Conservation (phyloP, 1,284 basidiomycete genomes). For the Rhodofomes roseus region DNA sequence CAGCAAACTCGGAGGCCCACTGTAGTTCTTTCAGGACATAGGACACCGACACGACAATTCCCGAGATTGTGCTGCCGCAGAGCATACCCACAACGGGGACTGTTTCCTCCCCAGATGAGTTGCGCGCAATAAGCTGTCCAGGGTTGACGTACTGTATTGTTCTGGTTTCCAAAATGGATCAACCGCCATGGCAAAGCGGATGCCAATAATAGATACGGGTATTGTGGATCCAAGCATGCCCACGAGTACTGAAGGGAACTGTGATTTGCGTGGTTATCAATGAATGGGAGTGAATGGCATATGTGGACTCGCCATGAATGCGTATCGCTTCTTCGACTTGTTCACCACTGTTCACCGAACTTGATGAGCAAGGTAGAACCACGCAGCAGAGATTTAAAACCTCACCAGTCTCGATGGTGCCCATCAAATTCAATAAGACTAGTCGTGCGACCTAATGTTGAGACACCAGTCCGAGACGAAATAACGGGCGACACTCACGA, state of each 20-base stretch:
- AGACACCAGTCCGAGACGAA: not conserved
- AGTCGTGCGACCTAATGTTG: not conserved
- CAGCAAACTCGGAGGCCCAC: slow-evolving; percentile 34
- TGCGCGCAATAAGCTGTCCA: slow-evolving; percentile 16
- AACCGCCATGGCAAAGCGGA: slow-evolving; percentile 73
- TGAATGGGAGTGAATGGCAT: not conserved
- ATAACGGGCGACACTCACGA: slow-evolving; percentile 39
- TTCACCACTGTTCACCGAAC: slow-evolving; percentile 44
- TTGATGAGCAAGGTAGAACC: slow-evolving; percentile 23
- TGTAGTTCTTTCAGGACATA: slow-evolving; percentile 64
- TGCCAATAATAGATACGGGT: slow-evolving; percentile 76
- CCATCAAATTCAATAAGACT: slow-evolving; percentile 72
- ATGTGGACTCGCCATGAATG: slow-evolving; percentile 60
- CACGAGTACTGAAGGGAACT: slow-evolving; percentile 70
- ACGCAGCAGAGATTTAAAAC: not conserved
- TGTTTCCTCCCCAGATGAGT: too few relatives aligned
- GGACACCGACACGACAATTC: slow-evolving; percentile 65
- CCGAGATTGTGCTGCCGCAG: slow-evolving; percentile 75
- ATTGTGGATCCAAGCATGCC: slow-evolving; percentile 75
- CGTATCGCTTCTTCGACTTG: slow-evolving; percentile 72
- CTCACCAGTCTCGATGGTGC: slow-evolving; percentile 65
- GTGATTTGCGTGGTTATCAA: not conserved
- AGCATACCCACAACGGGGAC: slow-evolving; percentile 89
- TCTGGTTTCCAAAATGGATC: slow-evolving; percentile 79
- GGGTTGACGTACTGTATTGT: slow-evolving; percentile 60